Base-by-base conservation (phyloP, 352 stramenopile genomes). In the Phytophthora pistaciae region DNA sequence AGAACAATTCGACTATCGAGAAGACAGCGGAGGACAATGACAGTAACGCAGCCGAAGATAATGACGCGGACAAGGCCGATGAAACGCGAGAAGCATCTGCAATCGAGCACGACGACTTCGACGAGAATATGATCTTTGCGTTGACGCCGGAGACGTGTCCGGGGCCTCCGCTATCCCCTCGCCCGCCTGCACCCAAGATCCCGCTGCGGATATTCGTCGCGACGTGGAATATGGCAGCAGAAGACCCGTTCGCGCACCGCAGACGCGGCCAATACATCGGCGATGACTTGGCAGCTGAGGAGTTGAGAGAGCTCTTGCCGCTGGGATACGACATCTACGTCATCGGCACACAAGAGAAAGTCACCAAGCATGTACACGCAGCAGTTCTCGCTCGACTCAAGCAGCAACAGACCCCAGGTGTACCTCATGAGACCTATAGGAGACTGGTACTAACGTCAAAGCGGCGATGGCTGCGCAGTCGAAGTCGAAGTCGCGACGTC, bases 321-420 rank as follows among this genome's bases (percentile, higher is more conserved):
- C 46, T 83, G 9, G 86, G 84, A 5, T 95, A 93, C 70, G 84
- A 95, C 58, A 58, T 95, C 29, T 94, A 95, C 62, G 81, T 91
- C 6, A 65, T 95, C 18, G 85, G 85, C 0, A 88, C 87, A 1
- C 86, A 95, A 46, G 88, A 94, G 49, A 91, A 90, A 38, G 77
- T 90, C 13, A 90, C 82, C 25, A 90, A 92, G 44, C 74, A 88
- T 56, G 64, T 94, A 10, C 77, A 93, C 57, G 55, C 65, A 1
- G 84, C 82, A 10, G 75, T 94, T 18, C 72, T 89, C 1, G 78
- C 76, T 5, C 77, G 82, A 7, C 67, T 92, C 1, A 72, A 91
- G 6, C 58, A 73, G 21, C 5, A 68, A 21, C 38, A 42, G 36
- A 20, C 64, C 27, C 27, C 40, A 25, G 52, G 68, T 29, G 48